These are phyloP conservation scores for Lecanosticta acicola DNA, from an alignment of 2,329 filamentous ascomycete species.

Conservation along the genomic window DNA sequence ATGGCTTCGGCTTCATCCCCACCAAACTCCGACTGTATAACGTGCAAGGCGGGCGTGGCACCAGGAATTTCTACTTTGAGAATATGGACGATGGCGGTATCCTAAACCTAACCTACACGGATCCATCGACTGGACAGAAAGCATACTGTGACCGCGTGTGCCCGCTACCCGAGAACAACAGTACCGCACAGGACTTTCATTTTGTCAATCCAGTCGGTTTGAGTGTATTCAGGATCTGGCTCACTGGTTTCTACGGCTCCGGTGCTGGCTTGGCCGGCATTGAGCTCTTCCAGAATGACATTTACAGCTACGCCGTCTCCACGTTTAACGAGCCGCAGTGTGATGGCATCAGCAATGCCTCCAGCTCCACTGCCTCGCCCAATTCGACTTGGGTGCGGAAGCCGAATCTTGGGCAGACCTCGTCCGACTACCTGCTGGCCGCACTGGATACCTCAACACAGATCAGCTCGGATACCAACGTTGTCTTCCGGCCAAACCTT, in stretches of 20 bases:
- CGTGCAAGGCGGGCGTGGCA: slow-evolving; percentile 75
- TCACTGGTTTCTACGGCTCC: slow-evolving; percentile 78
- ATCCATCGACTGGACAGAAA: slow-evolving; percentile 59
- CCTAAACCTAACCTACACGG: slow-evolving; percentile 89
- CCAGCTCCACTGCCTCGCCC: slow-evolving; percentile 58
- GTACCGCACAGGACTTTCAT: slow-evolving; percentile 77
- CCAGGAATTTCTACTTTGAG: slow-evolving; percentile 80
- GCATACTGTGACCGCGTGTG: slow-evolving; percentile 74
- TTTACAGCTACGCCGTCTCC: slow-evolving; percentile 68
- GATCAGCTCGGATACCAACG: slow-evolving; percentile 53
- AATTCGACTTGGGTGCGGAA: slow-evolving; percentile 61
- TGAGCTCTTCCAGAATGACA: slow-evolving; percentile 72
- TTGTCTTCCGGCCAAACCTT: slow-evolving; percentile 79
- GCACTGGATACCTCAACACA: slow-evolving; percentile 46
- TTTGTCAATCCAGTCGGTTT: slow-evolving; percentile 87
- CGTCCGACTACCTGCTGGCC: slow-evolving; percentile 70
- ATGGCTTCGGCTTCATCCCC: slow-evolving; percentile 78
- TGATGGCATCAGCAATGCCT: slow-evolving; percentile 55
- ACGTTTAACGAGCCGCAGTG: slow-evolving; percentile 86
- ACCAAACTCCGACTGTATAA: slow-evolving; percentile 86
- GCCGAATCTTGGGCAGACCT: slow-evolving; percentile 59
- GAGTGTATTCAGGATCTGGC: slow-evolving; percentile 77
- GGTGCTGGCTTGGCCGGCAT: slow-evolving; percentile 83
- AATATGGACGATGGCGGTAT: slow-evolving; percentile 84
- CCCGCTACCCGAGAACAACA: slow-evolving; percentile 66